Base-by-base conservation (phyloP, 148 eudicot genomes). In the Amaranthus palmeri region DNA sequence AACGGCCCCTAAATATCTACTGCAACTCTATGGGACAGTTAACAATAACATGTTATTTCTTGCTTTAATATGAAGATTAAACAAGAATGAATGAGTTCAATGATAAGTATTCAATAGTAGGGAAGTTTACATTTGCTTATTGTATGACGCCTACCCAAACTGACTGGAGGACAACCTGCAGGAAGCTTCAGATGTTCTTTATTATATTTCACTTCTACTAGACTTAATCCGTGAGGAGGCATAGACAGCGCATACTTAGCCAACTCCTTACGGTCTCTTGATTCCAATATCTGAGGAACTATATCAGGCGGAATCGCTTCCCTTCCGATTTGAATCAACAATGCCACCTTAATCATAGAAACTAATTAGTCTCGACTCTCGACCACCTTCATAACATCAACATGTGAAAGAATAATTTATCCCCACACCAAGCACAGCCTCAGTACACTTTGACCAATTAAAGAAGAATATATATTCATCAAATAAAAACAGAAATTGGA, bases 281-380 rank as follows among this genome's bases (percentile, higher is more conserved):
- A 72, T 56, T 79, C 88, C 84, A 90, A 67, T 72, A 93, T 90
- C 78, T 57, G 78, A 13, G 92, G 88, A 36, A 90, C 86, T 59
- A 93, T 85, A 59, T 83, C 83, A 11, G 96, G 89, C 3, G 96
- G 95, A 76, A 87, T 60, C 40, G 92, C 98, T 78, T 86, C 92
- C 77, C 80, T 88, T 74, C 98, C 98, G 4, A 93, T 88, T 83
- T 93, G 98, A 83, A 93, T 82, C 84, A 90, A 73, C 78, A 93
- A 70, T 36, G 98, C 95, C 61, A 88, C 98, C 98, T 90, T 70
- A 61, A 77, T 54, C n/a, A 50, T 2, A 58, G 15, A 67, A 46
- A 7, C 10, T 11, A 46, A 61, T 36, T 68, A n/a, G 50, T 48
- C 50, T 42, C 14, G 25, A 53, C 3, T 13, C 17, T 54, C 4